Evolutionary conservation across 73 alveolate genomes (phyloP).

Genomic region (Paramecium caudatum): DNA sequence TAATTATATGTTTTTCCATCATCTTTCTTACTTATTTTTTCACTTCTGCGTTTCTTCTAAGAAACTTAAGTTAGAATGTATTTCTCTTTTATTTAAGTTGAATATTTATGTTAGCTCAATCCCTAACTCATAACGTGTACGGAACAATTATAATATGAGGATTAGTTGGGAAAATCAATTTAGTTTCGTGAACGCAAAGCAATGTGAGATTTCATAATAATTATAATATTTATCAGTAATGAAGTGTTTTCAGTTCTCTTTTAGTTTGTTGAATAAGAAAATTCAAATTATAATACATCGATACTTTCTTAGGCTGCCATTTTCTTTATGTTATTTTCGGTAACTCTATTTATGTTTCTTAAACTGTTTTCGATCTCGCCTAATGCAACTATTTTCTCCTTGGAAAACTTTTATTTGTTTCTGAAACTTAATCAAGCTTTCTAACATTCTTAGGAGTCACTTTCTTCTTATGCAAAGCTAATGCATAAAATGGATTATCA

Average conservation of each 20-base stretch:
- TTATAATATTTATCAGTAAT: no score
- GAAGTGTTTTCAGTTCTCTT: slow-evolving; percentile 31
- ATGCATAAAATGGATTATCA: slow-evolving; percentile 50
- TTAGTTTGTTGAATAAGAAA: slow-evolving; percentile 28
- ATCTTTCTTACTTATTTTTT: no score
- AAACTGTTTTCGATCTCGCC: slow-evolving; percentile 20
- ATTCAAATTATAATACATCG: slow-evolving; percentile 35
- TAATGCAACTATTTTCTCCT: not conserved
- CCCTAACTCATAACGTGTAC: no score
- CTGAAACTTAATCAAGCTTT: not conserved
- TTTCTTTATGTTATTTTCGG: slow-evolving; percentile 7
- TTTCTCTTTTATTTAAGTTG: no score
- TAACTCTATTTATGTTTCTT: not conserved
- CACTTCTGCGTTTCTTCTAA: no score
- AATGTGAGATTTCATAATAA: no score
- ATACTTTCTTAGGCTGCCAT: slow-evolving; percentile 8
- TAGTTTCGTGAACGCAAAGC: no score
- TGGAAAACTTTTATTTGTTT: slow-evolving; percentile 22
- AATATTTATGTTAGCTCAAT: no score
- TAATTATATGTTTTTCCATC: no score
- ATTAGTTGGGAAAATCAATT: no score
- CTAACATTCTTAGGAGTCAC: not conserved
- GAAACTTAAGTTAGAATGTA: no score
- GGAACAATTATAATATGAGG: no score
- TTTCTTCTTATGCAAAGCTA: slow-evolving; percentile 33